Base-by-base conservation (phyloP, 192 early-diverging fungal genomes). In the Gamsiella multidivaricata region DNA sequence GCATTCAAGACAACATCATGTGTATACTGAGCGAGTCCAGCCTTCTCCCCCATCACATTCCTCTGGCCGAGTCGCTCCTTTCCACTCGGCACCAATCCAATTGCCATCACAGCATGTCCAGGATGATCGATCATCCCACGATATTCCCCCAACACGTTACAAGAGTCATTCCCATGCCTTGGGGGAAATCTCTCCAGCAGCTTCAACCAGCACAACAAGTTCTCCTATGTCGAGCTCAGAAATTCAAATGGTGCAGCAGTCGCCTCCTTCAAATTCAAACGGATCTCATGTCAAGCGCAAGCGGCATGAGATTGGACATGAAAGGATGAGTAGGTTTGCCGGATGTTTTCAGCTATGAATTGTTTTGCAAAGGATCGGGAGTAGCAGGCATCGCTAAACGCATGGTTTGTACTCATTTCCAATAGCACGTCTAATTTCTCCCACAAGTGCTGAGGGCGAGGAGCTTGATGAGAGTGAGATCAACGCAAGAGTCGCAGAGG, bases 171-270 rank as follows among this genome's bases (percentile, higher is more conserved):
- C 69, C 3, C 50, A 55, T 8, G 17, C 26, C 9, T 17, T 51
- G 47, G 55, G 39, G 20, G 60, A 57, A 28, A 31, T 46, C 18
- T 58, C 65, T 0, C 37, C 58, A 0, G 34, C 46, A 14, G 34
- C 45, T 0, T 47, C 57, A 2, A 37, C 33, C 6, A 65, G 50
- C 45, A 23, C 49, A 7, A 56, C 49, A 10, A 59, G 41, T 14
- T 66, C 71, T 14, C 63, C 63, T 3, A 65, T 61, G 59, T 61
- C 69, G n/a, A 70, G 69, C 15, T 69, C 67, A 2, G 67, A 69
- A 34, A 59, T 69, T 22, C 56, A 69, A 41, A 29, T 31, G 5
- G 28, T 6, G 5, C 61, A 39, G 2, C 36, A 20, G 18, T 53
- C 55, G 36, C 50, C 55, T 4, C 17, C 36, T 10, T 57, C 52